Evolutionary conservation across 192 early-diverging fungal genomes (phyloP).

Genomic region (Umbelopsis ramanniana): DNA sequence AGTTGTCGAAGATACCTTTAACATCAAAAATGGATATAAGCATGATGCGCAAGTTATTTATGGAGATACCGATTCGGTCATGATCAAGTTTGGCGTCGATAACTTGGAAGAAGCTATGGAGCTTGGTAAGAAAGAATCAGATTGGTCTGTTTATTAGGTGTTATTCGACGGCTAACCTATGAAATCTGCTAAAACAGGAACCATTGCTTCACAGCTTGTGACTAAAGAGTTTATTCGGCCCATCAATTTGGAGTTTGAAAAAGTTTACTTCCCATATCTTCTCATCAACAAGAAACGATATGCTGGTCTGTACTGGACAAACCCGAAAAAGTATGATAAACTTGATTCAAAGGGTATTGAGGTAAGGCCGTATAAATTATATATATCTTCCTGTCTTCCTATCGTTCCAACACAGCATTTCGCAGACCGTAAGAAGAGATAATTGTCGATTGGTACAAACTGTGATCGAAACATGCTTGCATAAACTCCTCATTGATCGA

Average conservation of each 20-base stretch:
- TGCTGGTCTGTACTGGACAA: conserved; percentile 97
- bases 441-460: conserved; percentile 90
- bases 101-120: conserved; percentile 85
- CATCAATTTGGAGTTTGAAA: conserved; percentile 99
- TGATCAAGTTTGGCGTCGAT: conserved; percentile 95
- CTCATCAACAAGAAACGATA: conserved; percentile 99
- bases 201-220: conserved; percentile 85
- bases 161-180: background rate
- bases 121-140: conserved; percentile 53
- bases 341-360: conserved; percentile 98
- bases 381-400: background rate
- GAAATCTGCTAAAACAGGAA: conserved; percentile 40
- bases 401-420: conserved; percentile 2
- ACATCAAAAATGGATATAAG: conserved; percentile 84
- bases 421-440: conserved; percentile 92
- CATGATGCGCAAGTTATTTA: conserved; percentile 93
- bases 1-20: conserved; percentile 83
- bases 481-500: conserved; percentile 89
- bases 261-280: conserved; percentile 98
- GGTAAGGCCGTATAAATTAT: conserved; percentile 46
- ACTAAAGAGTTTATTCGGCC: conserved; percentile 86
- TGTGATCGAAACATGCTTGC: conserved; percentile 91
- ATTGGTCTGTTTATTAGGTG: background rate
- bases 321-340: conserved; percentile 92
- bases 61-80: conserved; percentile 99